Evolutionary conservation across 306 rosid genomes (phyloP), one percentile per base, ranked within the genome.

Genomic region (Fragaria nilgerrensis): DNA sequence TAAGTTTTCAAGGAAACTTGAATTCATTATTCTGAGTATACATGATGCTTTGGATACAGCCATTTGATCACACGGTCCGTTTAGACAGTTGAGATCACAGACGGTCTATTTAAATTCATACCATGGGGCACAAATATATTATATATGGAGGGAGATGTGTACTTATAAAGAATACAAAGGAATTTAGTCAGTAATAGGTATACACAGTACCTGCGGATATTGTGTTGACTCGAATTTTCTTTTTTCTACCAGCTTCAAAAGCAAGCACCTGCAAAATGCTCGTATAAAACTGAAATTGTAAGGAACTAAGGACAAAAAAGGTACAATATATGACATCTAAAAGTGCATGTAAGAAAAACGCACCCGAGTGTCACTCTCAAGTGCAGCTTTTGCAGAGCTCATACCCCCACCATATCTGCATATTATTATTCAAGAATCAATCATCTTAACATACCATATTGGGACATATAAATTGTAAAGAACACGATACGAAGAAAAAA

Each of bases 381-480:
- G 83, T 44, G 97, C 97, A 78, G 99, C 97, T 85, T 95, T 95
- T 53, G 99, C 99, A 84, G 99, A 92, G 85, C 99, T 95, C 99
- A 95, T 95, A 59, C 99, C 99, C 27, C 99, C 97, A 80, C 99
- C 99, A 72, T 95, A 95, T 78, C 99, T 95, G 85, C 44, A 74
- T 44, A 73, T 67, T 13, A 73, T 69, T 27, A 69, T 70, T 50
- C 45, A 75, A 66, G 61, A 29, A 71, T 75, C 53, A 70, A 20
- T 65, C 65, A 77, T 27, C 70, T 9, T 17, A 27, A 75, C 27
- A 27, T 11, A 27, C 17, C 25, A 74, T 27, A 19, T 3, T 55
- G 61, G 23, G 48, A 43, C 45, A 67, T 39, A 77, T 20, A 55
- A 7, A 19, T 58, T 39, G 48, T 50, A 44, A 72, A 71, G 62